phyloP scores from a whole-genome alignment of 75 land plant genomes.

The Adiantum capillusveneris region DNA sequence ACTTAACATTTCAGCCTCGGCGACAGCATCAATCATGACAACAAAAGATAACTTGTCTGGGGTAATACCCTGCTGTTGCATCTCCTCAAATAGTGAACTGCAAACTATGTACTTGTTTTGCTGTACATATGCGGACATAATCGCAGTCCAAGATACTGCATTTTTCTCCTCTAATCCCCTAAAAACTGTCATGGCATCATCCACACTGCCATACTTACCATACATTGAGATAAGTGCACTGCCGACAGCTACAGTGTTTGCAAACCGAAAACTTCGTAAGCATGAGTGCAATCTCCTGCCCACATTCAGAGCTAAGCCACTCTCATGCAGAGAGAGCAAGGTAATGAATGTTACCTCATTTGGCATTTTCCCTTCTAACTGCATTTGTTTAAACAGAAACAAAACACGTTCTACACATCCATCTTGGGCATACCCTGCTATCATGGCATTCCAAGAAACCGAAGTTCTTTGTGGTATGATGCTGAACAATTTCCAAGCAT shows the following conservation, averaged over 20 bases:
- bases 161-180: not conserved
- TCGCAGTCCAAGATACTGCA: slow-evolving; percentile 11
- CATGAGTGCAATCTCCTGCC: slow-evolving; percentile 1
- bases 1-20: too few relatives aligned
- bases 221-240: slow-evolving; percentile 14
- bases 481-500: slow-evolving; percentile 23
- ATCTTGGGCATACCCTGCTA: not conserved
- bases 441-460: slow-evolving; percentile 3
- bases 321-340: slow-evolving; percentile 4
- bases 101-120: not conserved
- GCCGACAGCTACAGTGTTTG: not conserved
- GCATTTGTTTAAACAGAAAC: slow-evolving; percentile 6
- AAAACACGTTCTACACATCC: not conserved
- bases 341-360: slow-evolving; percentile 18
- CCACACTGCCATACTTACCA: slow-evolving; percentile 1
- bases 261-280: not conserved
- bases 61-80: not conserved
- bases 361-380: slow-evolving; percentile 1
- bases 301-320: not conserved
- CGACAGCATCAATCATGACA: too few relatives aligned
- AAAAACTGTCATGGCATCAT: slow-evolving; percentile 3
- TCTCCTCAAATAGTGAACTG: not conserved
- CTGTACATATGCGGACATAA: slow-evolving; percentile 2
- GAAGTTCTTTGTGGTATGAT: too few relatives aligned
- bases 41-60: too few relatives aligned